Evolutionary conservation across 2,329 filamentous ascomycete genomes (phyloP), one percentile per base, ranked within the genome.

Genomic region (Remersonia thermophila): DNA sequence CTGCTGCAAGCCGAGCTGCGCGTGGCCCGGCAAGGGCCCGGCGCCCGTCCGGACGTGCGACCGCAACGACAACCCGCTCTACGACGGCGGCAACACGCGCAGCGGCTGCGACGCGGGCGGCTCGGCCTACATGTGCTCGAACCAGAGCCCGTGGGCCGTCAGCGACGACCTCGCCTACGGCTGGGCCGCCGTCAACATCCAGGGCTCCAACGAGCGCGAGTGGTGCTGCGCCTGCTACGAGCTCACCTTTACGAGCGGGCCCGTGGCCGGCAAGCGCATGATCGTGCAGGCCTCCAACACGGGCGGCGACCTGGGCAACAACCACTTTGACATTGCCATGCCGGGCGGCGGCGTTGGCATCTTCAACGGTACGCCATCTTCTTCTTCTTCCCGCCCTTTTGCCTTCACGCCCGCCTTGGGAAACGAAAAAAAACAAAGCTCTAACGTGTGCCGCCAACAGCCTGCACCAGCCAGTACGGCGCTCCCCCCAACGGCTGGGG

Each of bases 231-330:
- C 53, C 14, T 77, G 72, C 57, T 77, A 74, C 52, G 66, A 74
- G 55, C 56, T 77, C 37, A 72, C 70, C 10, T 75, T 77, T 50
- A 75, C 69, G 9, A 66, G 62, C 50, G 66, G 65, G 5, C 53
- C 65, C 1, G 60, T 73, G 13, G 47, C 52, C 30, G 70, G 71
- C 33, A 75, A 77, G 60, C 72, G 63, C 51, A 66, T 76, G 64
- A 61, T 76, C 28, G 65, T 77, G 23, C 72, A 77, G 55, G 69
- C 70, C 8, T 71, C 67, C 12, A 77, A 76, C 48, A 76, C 70
- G 12, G 71, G 69, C 3, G 62, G 59, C 9, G 70, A 74, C 45
- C 52, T 74, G 37, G 63, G 62, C 3, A 51, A 60, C 34, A 71
- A 71, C 42, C 69, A 73, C 43, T 74, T 73, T 50, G 68, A 73